These are phyloP conservation scores for Xylaria sp. DNA, from an alignment of 2,329 filamentous ascomycete genomes.

Conservation along the genomic window DNA sequence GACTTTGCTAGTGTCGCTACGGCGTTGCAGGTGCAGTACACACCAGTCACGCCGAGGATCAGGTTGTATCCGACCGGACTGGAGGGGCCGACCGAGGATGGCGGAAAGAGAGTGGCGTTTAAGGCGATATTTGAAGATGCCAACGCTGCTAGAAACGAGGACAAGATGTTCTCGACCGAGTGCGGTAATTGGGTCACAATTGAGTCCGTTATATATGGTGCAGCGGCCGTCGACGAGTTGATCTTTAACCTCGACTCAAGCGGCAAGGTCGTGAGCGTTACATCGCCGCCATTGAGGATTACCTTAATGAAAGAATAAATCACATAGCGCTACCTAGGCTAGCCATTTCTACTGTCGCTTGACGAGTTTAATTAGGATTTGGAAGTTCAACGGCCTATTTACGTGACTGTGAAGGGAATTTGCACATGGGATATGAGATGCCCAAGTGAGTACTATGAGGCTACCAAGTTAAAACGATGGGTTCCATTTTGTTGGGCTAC, in stretches of 20 bases:
- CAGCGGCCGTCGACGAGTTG: constrained; percentile 32
- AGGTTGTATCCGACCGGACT: constrained; percentile 39
- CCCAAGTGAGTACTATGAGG: too few species aligned
- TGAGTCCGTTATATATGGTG: constrained; percentile 34
- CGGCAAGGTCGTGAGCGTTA: constrained; percentile 31
- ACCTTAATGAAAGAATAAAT: constrained; percentile 29
- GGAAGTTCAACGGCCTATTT: too few species aligned
- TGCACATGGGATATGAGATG: too few species aligned
- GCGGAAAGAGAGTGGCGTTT: constrained; percentile 38
- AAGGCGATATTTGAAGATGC: constrained; percentile 40
- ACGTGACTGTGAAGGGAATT: too few species aligned
- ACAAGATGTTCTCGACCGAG: constrained; percentile 41
- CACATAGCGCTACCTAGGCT: too few species aligned
- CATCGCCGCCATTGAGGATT: constrained; percentile 31
- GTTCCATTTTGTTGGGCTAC: too few species aligned
- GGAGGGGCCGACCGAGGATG: constrained; percentile 25
- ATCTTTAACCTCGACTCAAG: constrained; percentile 31
- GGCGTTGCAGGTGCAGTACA: constrained; percentile 30
- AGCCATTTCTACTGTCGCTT: too few species aligned
- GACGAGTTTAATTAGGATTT: too few species aligned
- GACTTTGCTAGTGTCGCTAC: constrained; percentile 34
- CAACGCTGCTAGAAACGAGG: constrained; percentile 20
- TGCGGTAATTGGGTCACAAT: constrained; percentile 35
- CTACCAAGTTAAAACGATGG: too few species aligned
- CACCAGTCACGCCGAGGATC: constrained; percentile 32